Percentiles rank a stretch among this genome's conserved stretches.
phyloP scores from a whole-genome alignment of 2,329 filamentous ascomycete species.

The Pyrenophora tritici-repentis region DNA sequence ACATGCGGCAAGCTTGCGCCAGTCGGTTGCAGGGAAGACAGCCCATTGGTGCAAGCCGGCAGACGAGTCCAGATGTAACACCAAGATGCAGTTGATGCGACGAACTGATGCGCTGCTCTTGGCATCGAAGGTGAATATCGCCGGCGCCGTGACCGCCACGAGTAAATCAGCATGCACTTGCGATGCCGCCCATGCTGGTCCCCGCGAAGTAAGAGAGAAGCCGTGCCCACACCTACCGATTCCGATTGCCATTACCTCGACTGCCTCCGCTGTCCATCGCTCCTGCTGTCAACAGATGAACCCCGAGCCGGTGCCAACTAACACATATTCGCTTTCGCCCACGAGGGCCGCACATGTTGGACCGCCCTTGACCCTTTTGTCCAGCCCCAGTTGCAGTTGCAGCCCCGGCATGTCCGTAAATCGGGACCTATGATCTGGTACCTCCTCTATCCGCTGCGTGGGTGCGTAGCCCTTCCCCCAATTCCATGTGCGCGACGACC shows the following conservation, averaged over 20 bases:
- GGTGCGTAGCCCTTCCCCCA: constrained; percentile 56
- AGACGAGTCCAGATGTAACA: constrained; percentile 3
- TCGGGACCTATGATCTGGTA: constrained; percentile 69
- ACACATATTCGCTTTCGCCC: constrained; percentile 25
- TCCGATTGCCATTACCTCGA: not conserved
- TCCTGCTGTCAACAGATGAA: constrained; percentile 31
- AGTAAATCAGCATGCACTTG: constrained; percentile 30
- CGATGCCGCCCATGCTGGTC: constrained; percentile 22
- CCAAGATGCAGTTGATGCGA: constrained; percentile 13
- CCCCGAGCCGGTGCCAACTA: constrained; percentile 27
- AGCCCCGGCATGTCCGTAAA: constrained; percentile 31
- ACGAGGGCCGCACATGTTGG: constrained; percentile 33
- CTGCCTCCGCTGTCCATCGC: constrained; percentile 1
- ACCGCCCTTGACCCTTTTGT: constrained; percentile 21
- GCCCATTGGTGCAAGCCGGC: constrained; percentile 6
- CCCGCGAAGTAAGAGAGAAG: constrained; percentile 19
- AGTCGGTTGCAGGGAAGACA: constrained; percentile 2
- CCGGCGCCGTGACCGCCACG: constrained; percentile 32
- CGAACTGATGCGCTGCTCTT: constrained; percentile 20
- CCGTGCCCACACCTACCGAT: constrained; percentile 21
- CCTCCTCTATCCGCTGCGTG: constrained; percentile 75
- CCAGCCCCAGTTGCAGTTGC: constrained; percentile 8
- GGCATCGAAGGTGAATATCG: constrained; percentile 19
- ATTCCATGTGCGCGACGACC: not conserved
- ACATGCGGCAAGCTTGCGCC: not conserved